Percentiles rank a stretch among this genome's conserved stretches.
phyloP scores from a whole-genome alignment of 73 alveolate genomes.

The Urostyla sp. region DNA sequence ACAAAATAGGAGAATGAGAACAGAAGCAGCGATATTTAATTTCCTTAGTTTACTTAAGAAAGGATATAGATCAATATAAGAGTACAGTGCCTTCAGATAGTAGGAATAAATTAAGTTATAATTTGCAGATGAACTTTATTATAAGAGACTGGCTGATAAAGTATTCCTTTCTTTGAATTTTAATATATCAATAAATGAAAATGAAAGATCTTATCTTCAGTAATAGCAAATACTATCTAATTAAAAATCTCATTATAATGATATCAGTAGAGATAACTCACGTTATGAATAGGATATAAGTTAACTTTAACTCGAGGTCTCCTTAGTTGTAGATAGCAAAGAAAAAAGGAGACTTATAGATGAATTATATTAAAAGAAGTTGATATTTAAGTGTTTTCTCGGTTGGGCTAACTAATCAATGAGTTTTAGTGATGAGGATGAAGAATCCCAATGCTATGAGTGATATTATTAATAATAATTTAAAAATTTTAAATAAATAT shows the following conservation, averaged over 20 bases:
- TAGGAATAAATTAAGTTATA: conserved; percentile 20
- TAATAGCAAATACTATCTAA: neutral
- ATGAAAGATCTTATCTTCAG: neutral
- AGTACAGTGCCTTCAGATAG: conserved; percentile 10
- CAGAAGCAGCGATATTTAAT: conserved; percentile 20
- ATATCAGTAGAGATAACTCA: conserved; percentile 17
- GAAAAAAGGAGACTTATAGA: conserved; percentile 12
- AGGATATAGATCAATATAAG: conserved; percentile 8
- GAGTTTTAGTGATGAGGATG: conserved; percentile 37
- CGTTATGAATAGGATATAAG: conserved; percentile 32
- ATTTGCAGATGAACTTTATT: conserved; percentile 44
- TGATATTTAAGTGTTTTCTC: conserved; percentile 7
- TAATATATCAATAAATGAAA: neutral
- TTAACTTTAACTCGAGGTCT: conserved; percentile 9
- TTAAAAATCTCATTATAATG: neutral
- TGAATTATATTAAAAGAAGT: conserved; percentile 20
- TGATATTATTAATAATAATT: too few species aligned
- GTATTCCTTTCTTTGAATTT: conserved; percentile 12
- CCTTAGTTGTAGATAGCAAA: conserved; percentile 1
- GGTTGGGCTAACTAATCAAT: conserved; percentile 20
- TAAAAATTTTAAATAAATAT: too few species aligned
- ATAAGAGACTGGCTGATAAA: conserved; percentile 29
- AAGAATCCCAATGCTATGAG: too few species aligned
- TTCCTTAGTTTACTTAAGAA: conserved; percentile 5
- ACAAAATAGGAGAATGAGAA: neutral